Conservation (phyloP, 169 alveolate genomes). For the Eimeria maxima region DNA sequence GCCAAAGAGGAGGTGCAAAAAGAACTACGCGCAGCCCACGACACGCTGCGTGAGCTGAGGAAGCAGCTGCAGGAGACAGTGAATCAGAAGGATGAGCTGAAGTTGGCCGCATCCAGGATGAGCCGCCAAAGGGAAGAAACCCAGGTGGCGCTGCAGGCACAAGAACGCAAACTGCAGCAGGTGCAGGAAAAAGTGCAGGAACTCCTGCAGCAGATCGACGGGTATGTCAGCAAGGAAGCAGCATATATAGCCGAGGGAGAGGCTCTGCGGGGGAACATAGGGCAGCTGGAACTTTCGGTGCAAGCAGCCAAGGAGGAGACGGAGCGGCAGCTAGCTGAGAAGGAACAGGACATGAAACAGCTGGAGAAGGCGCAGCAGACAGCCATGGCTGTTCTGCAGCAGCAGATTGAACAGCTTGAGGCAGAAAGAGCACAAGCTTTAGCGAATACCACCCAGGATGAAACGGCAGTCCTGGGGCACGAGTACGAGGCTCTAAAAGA, state of each 20-base stretch:
- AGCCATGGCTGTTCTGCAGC: slow-evolving; percentile 44
- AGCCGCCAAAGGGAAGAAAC: background rate
- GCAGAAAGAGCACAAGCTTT: background rate
- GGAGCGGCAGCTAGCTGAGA: slow-evolving; percentile 30
- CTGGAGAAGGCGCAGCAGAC: slow-evolving; percentile 51
- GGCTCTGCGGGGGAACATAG: slow-evolving; percentile 15
- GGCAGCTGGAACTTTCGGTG: slow-evolving; percentile 27
- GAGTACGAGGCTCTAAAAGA: slow-evolving; percentile 30
- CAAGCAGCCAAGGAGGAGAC: slow-evolving; percentile 56
- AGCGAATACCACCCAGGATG: background rate
- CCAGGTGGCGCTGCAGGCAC: slow-evolving; percentile 32
- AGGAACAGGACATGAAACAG: slow-evolving; percentile 26
- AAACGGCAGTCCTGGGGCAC: background rate
- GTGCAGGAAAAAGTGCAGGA: slow-evolving; percentile 25
- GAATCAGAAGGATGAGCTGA: background rate
- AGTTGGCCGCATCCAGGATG: slow-evolving; percentile 34
- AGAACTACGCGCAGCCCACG: slow-evolving; percentile 52
- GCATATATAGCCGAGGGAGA: slow-evolving; percentile 16
- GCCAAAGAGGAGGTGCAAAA: slow-evolving; percentile 51
- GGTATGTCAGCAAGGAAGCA: slow-evolving; percentile 11
- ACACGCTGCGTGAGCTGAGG: slow-evolving; percentile 6
- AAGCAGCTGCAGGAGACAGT: background rate
- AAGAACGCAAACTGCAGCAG: slow-evolving; percentile 38
- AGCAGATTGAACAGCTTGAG: slow-evolving; percentile 40
- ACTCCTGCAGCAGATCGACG: slow-evolving; percentile 5